These are phyloP conservation scores for Apiospora saccharicola DNA, from an alignment of 2,329 filamentous ascomycete species.

Conservation along the genomic window DNA sequence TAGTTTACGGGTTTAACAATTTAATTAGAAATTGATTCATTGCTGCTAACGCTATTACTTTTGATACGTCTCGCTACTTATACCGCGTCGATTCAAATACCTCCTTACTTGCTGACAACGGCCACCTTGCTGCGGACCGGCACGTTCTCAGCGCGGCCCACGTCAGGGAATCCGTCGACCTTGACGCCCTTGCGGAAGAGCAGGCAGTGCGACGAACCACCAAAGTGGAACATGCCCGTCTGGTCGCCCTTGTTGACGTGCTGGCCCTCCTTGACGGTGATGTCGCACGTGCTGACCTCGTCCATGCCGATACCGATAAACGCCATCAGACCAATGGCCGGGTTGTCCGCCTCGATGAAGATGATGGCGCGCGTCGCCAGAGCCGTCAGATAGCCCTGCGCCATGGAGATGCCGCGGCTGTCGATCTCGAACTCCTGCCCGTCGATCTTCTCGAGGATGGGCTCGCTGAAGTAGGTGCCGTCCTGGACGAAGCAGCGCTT, in stretches of 20 bases:
- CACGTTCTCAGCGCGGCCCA: conserved; percentile 16
- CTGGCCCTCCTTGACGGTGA: conserved; percentile 72
- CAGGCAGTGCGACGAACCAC: conserved; percentile 75
- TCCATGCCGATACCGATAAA: conserved; percentile 79
- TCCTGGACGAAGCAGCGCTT: conserved; percentile 57
- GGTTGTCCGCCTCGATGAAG: conserved; percentile 74
- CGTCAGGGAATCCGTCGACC: conserved; percentile 21
- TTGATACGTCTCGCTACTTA: neutral
- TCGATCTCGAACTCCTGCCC: conserved; percentile 35
- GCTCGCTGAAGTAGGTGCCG: conserved; percentile 68
- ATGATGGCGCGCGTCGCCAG: conserved; percentile 75
- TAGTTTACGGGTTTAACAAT: too few relatives aligned
- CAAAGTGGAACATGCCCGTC: conserved; percentile 82
- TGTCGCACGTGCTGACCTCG: conserved; percentile 77
- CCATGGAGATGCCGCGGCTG: conserved; percentile 46
- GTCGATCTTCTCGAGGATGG: conserved; percentile 51
- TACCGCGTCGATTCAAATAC: neutral
- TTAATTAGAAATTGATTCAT: too few relatives aligned
- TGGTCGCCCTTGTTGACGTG: conserved; percentile 73
- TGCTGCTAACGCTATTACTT: neutral
- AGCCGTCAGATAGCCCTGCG: conserved; percentile 71
- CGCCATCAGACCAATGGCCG: conserved; percentile 70
- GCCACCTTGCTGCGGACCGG: conserved; percentile 22
- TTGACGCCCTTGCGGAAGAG: conserved; percentile 55
- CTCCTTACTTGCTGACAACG: neutral